Conservation (phyloP, 306 rosid species). For the Vigna reflexopilosa region DNA sequence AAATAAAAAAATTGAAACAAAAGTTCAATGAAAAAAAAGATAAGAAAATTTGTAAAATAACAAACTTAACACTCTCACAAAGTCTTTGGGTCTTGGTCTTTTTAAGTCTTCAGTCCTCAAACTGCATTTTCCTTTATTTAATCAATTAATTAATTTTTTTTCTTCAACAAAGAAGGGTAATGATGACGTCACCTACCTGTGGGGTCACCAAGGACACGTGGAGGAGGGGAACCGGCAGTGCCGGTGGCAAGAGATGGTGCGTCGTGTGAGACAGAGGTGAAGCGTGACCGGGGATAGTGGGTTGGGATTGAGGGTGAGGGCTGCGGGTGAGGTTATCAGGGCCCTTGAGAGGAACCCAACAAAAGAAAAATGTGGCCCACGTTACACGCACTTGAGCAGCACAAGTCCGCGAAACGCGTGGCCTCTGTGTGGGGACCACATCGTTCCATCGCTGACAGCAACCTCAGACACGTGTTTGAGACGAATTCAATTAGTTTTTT, state of each 20-base stretch:
- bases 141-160: slow-evolving; percentile 3
- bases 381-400: slow-evolving; percentile 70
- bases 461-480: slow-evolving; percentile 53
- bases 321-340: slow-evolving; percentile 47
- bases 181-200: slow-evolving; percentile 55
- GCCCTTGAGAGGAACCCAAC: slow-evolving; percentile 35
- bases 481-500: too few species aligned
- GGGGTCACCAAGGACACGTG: slow-evolving; percentile 64
- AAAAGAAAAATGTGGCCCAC: slow-evolving; percentile 54
- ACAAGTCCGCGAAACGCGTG: slow-evolving; percentile 66
- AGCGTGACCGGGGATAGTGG: slow-evolving; percentile 42
- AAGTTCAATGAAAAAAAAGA: too few species aligned
- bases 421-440: slow-evolving; percentile 62
- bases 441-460: slow-evolving; percentile 43
- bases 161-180: slow-evolving; percentile 24
- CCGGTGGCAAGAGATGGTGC: neutral
- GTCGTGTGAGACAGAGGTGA: neutral
- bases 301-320: slow-evolving; percentile 41
- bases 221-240: slow-evolving; percentile 26
- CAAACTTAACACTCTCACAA: neutral
- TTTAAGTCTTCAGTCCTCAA: slow-evolving; percentile 26
- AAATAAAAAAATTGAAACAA: too few species aligned
- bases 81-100: slow-evolving; percentile 47
- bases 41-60: neutral
- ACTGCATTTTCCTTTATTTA: slow-evolving; percentile 35